These are phyloP conservation scores for Talaromyces verruculosus DNA, from an alignment of 2,329 filamentous ascomycete genomes.

Conservation along the genomic window DNA sequence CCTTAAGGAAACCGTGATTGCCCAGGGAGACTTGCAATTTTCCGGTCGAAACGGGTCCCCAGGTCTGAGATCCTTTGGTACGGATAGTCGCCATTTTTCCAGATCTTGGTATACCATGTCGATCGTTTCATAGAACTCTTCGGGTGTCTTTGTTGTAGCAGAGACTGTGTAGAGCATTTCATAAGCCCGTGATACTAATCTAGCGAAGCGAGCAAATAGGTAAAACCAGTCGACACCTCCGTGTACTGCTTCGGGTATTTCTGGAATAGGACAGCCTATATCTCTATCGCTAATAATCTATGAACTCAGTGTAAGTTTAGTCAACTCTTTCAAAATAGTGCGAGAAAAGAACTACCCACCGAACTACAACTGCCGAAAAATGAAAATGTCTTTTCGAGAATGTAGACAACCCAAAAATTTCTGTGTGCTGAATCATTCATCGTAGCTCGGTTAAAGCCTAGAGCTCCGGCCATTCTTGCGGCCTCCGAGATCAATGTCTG, in stretches of 20 bases:
- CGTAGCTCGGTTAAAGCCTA: constrained; percentile 34
- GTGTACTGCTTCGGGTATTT: constrained; percentile 34
- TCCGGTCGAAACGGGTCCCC: constrained; percentile 26
- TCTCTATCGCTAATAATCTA: constrained; percentile 41
- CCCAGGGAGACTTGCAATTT: constrained; percentile 22
- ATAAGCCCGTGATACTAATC: constrained; percentile 38
- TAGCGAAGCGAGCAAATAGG: constrained; percentile 31
- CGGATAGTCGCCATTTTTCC: constrained; percentile 34
- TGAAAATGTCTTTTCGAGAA: constrained; percentile 39
- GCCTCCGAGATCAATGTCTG: constrained; percentile 36
- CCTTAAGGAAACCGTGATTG: constrained; percentile 28
- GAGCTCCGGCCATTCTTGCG: constrained; percentile 35
- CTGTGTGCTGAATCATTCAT: constrained; percentile 24
- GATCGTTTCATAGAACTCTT: constrained; percentile 26
- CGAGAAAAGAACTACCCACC: constrained; percentile 26
- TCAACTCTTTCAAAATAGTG: not conserved
- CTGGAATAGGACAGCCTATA: constrained; percentile 39
- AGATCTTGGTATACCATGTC: constrained; percentile 29
- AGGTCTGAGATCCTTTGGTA: constrained; percentile 35
- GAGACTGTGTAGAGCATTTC: constrained; percentile 39
- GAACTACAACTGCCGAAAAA: constrained; percentile 32
- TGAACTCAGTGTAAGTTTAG: not conserved
- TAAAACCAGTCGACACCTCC: constrained; percentile 40
- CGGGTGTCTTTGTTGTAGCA: constrained; percentile 27
- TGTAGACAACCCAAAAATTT: constrained; percentile 46